A percentile compares a stretch with the other conserved stretches of the same genome.
These are phyloP conservation scores for Thelonectria rubi DNA, from an alignment of 2,329 filamentous ascomycete genomes.

Conservation along the genomic window DNA sequence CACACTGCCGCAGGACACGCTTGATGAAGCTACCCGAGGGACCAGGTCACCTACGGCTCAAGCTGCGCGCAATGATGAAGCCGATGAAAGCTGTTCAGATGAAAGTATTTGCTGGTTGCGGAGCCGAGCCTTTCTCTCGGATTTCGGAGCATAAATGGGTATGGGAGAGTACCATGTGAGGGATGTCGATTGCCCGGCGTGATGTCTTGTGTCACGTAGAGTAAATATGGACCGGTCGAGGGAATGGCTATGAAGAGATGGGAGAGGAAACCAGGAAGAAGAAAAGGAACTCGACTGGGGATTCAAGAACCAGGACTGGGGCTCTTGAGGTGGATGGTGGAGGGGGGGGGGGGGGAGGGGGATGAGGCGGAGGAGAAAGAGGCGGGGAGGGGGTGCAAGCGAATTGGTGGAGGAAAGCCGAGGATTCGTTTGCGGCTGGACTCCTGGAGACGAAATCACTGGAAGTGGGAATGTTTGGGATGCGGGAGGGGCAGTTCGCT, in stretches of 20 bases:
- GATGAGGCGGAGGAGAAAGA: conserved; percentile 14
- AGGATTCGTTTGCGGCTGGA: conserved; percentile 11
- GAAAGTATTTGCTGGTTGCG: conserved; percentile 1
- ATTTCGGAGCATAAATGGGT: neutral
- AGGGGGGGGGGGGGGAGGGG: conserved; percentile 15
- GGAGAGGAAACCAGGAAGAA: conserved; percentile 8
- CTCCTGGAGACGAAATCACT: neutral
- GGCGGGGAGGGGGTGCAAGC: neutral
- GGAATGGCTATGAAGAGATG: conserved; percentile 10
- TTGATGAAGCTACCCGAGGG: too few species aligned
- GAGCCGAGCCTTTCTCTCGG: neutral
- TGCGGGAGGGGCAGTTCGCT: conserved; percentile 7
- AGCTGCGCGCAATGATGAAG: neutral
- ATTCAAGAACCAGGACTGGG: neutral
- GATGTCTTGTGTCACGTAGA: neutral
- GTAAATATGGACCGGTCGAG: neutral
- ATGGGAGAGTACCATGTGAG: neutral
- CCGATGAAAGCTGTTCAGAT: neutral
- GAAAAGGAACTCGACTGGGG: conserved; percentile 21
- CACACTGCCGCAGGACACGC: too few species aligned
- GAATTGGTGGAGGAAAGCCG: conserved; percentile 10
- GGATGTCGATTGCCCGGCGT: neutral
- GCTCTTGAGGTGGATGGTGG: conserved; percentile 17
- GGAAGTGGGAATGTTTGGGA: neutral
- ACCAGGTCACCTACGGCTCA: neutral